These are phyloP conservation scores for Macaranga tanarius DNA, from an alignment of 441 rosid genomes.

Conservation along the genomic window DNA sequence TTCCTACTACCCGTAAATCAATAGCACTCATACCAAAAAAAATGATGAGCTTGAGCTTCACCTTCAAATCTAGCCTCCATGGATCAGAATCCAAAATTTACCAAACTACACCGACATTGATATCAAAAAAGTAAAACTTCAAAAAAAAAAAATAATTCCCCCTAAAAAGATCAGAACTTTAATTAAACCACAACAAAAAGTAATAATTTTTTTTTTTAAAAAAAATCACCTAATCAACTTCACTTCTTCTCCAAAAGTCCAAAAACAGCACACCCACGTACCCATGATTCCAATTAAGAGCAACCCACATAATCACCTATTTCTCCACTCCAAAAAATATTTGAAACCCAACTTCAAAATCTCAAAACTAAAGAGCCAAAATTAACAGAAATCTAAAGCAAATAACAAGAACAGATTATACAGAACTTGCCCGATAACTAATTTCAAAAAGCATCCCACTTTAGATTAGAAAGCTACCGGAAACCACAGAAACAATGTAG, in stretches of 20 bases:
- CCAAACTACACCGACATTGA: conserved; percentile 18
- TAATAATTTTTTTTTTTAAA: not conserved
- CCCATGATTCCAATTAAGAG: too few species aligned
- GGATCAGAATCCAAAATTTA: conserved; percentile 27
- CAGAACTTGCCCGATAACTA: too few species aligned
- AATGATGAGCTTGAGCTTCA: conserved; percentile 49
- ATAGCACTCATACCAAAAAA: conserved; percentile 44
- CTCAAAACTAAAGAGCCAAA: too few species aligned
- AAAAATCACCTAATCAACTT: conserved; percentile 52
- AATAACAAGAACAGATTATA: too few species aligned
- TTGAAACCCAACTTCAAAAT: too few species aligned
- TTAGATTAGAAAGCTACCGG: too few species aligned
- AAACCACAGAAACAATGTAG: too few species aligned
- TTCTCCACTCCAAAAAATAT: too few species aligned
- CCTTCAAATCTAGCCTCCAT: conserved; percentile 81
- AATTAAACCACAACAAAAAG: conserved; percentile 20
- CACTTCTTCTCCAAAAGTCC: conserved; percentile 65
- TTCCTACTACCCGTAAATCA: conserved; percentile 55
- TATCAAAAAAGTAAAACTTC: not conserved
- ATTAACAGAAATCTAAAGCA: too few species aligned
- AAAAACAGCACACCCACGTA: conserved; percentile 33
- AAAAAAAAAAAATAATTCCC: conserved; percentile 20
- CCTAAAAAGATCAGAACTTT: conserved; percentile 40
- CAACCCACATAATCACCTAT: too few species aligned
- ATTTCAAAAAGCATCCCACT: too few species aligned